phyloP scores from a whole-genome alignment of 495 filamentous ascomycete genomes.

The Podospora tetraspora region DNA sequence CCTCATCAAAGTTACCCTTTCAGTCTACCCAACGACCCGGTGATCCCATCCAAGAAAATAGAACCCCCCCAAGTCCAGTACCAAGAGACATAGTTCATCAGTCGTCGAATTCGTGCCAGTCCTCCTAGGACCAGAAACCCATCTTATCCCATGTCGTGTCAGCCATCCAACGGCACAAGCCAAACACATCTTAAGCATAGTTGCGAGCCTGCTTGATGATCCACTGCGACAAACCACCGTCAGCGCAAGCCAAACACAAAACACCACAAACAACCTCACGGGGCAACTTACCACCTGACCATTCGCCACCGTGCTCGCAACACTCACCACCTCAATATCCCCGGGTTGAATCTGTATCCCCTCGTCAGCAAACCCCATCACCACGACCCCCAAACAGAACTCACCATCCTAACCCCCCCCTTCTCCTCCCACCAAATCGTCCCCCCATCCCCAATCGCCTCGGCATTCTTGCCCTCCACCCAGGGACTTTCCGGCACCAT shows the following conservation, averaged over 20 bases:
- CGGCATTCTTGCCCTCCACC: slow-evolving; percentile 66
- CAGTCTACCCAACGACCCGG: background rate
- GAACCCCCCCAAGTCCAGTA: background rate
- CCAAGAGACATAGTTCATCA: background rate
- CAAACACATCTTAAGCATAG: slow-evolving; percentile 38
- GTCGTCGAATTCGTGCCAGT: background rate
- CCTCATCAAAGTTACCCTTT: background rate
- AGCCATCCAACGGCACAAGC: background rate
- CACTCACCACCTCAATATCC: slow-evolving; percentile 63
- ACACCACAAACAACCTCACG: background rate
- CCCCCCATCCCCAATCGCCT: slow-evolving; percentile 57
- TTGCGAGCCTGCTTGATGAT: slow-evolving; percentile 63
- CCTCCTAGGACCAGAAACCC: background rate
- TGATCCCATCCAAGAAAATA: background rate
- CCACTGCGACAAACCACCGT: slow-evolving; percentile 40
- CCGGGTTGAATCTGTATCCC: slow-evolving; percentile 67
- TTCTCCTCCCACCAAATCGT: slow-evolving; percentile 78
- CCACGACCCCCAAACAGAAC: slow-evolving; percentile 37
- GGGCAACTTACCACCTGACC: slow-evolving; percentile 59
- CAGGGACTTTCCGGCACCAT: slow-evolving; percentile 73
- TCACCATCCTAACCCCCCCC: slow-evolving; percentile 58
- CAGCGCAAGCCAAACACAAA: background rate
- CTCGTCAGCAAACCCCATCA: background rate
- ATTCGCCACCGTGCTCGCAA: slow-evolving; percentile 71
- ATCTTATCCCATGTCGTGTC: background rate